Evolutionary conservation across 2,329 filamentous ascomycete species (phyloP).

Genomic region (Colletotrichum lindemuthianum): DNA sequence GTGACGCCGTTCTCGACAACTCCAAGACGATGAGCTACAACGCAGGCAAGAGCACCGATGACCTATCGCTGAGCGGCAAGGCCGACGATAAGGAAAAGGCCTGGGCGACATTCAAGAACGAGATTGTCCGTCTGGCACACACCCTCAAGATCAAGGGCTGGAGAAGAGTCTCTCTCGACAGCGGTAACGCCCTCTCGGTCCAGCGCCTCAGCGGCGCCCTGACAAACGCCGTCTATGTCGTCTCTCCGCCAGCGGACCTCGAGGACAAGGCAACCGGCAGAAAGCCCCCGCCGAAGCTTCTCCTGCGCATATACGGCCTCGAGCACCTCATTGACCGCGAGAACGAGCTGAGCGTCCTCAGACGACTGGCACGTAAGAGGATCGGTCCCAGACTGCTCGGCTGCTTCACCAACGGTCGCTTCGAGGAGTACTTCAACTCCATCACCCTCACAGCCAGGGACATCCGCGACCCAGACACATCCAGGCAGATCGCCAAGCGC

Average conservation of each 20-base stretch:
- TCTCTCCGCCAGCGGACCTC: slow-evolving; percentile 79
- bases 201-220: slow-evolving; percentile 87
- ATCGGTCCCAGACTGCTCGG: slow-evolving; percentile 93
- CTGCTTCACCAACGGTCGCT: slow-evolving; percentile 93
- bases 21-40: slow-evolving; percentile 85
- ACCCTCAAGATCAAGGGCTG: slow-evolving; percentile 92
- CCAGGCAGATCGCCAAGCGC: slow-evolving; percentile 92
- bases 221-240: slow-evolving; percentile 96
- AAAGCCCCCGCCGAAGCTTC: slow-evolving; percentile 71
- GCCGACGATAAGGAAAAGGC: slow-evolving; percentile 73
- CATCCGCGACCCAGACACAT: slow-evolving; percentile 83
- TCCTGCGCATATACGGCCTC: slow-evolving; percentile 93
- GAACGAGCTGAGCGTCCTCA: slow-evolving; percentile 85
- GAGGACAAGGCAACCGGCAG: slow-evolving; percentile 49
- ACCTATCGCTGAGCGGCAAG: slow-evolving; percentile 53
- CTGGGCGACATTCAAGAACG: slow-evolving; percentile 90
- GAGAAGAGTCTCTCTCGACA: slow-evolving; percentile 81
- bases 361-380: slow-evolving; percentile 86
- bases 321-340: slow-evolving; percentile 96
- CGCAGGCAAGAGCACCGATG: slow-evolving; percentile 56
- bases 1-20: slow-evolving; percentile 88
- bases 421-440: slow-evolving; percentile 93
- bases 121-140: slow-evolving; percentile 89
- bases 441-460: slow-evolving; percentile 80
- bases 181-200: slow-evolving; percentile 74